A percentile compares a stretch with the other conserved stretches of the same genome.
phyloP scores from a whole-genome alignment of 768 basidiomycete genomes.

The Leccinum variicolor region DNA sequence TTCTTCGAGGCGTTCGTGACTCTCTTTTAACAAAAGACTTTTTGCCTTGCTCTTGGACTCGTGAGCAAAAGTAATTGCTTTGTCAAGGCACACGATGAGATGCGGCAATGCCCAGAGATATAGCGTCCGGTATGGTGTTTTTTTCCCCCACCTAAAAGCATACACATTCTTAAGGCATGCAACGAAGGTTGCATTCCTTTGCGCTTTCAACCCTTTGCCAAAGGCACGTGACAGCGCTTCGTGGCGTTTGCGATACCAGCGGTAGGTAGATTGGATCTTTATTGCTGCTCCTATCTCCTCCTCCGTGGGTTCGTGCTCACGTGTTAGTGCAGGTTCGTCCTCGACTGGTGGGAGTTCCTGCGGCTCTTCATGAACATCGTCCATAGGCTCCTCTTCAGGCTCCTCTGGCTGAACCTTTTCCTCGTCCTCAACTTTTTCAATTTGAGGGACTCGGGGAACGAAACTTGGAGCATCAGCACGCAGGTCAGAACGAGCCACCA shows the following conservation, averaged over 20 bases:
- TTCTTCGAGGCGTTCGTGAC: constrained; percentile 36
- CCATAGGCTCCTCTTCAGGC: not conserved
- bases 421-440: not conserved
- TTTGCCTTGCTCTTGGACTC: constrained; percentile 33
- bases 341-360: constrained; percentile 5
- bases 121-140: constrained; percentile 32
- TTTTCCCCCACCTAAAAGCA: constrained; percentile 26
- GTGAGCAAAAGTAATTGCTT: constrained; percentile 22
- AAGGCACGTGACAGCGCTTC: constrained; percentile 4
- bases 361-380: constrained; percentile 12
- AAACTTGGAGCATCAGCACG: constrained; percentile 16
- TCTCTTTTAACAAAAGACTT: constrained; percentile 23
- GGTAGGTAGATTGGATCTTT: constrained; percentile 21
- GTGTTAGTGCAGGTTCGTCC: constrained; percentile 15
- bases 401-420: not conserved
- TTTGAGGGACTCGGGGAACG: constrained; percentile 6
- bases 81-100: constrained; percentile 40
- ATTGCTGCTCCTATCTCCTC: constrained; percentile 26
- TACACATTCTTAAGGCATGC: constrained; percentile 28
- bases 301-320: constrained; percentile 19
- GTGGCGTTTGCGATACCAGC: constrained; percentile 4
- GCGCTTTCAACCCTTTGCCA: constrained; percentile 18
- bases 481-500: constrained; percentile 12
- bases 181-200: constrained; percentile 24
- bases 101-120: constrained; percentile 39